Evolutionary conservation across 352 stramenopile species (phyloP), one percentile per base, ranked within the genome.

Genomic region (Globisporangium paroecandrum): DNA sequence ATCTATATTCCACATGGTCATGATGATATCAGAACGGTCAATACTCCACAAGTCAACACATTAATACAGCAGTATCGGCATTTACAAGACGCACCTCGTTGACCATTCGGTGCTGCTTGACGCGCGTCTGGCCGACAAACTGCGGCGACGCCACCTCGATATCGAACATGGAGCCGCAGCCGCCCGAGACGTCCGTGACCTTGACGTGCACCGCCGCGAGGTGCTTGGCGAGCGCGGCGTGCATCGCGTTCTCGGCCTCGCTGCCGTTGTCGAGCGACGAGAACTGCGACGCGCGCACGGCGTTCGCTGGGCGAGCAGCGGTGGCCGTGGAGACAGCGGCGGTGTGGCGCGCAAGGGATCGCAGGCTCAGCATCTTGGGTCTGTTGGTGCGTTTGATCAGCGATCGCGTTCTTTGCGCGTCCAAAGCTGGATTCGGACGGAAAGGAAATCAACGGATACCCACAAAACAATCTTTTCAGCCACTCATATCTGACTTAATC

Each of bases 161-260:
- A 68, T 96, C 79, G 71, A 90, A 97, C 86, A 95, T 95, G 69
- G 86, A 89, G 64, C 90, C 90, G 66, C 90, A 97, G 64, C 90
- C 90, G 63, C 90, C 90, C 20, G 89, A 96, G 29, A 97, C 87
- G 73, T 97, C 89, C 25, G 82, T 78, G 27, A 97, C 88, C 57
- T 91, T 90, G 59, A 95, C 87, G 73, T 95, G 81, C 53, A 82
- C 79, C 22, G 89, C 86, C 43, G 87, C 75, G 46, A 97, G 77
- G 54, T 82, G 74, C 62, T 68, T 51, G 66, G 72, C 64, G 29
- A 97, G 77, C 53, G 83, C 74, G 58, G 22, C 27, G 66, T 91
- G 81, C 89, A 96, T 96, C 15, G 82, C 75, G 54, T 79, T 66
- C 70, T 96, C 89, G 0, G 80, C 81, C 27, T 89, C 77, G 12